These are phyloP conservation scores for Pezicula radicicola DNA, from an alignment of 2,329 filamentous ascomycete genomes.

Conservation along the genomic window DNA sequence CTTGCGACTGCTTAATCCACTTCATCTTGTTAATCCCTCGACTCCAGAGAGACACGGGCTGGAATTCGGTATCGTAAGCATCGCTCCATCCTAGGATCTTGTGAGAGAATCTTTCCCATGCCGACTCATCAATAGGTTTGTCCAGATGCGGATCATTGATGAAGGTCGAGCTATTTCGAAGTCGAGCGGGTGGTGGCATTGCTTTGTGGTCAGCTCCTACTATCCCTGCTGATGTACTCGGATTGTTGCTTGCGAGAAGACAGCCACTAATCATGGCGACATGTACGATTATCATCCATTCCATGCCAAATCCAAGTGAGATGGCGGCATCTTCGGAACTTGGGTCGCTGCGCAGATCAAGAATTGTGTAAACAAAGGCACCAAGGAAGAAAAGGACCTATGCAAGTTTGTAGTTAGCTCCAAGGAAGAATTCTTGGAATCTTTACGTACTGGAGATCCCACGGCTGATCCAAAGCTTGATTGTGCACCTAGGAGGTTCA, in stretches of 20 bases:
- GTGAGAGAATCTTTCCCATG: conserved; percentile 2
- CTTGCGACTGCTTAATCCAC: conserved; percentile 9
- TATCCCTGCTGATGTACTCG: conserved; percentile 11
- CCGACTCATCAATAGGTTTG: not conserved
- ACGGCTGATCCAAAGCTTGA: conserved; percentile 15
- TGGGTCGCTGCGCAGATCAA: conserved; percentile 8
- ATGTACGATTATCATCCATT: conserved; percentile 29
- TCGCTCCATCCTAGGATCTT: conserved; percentile 6
- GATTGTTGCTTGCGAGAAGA: conserved; percentile 29
- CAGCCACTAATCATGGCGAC: conserved; percentile 27
- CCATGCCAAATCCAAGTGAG: conserved; percentile 26
- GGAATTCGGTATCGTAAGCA: conserved; percentile 10
- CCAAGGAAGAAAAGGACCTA: conserved; percentile 16
- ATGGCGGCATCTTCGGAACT: conserved; percentile 24
- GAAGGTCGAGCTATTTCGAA: not conserved
- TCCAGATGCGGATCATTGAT: not conserved
- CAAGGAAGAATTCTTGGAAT: too few species aligned
- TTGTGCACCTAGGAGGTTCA: conserved; percentile 19
- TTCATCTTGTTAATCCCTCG: conserved; percentile 9
- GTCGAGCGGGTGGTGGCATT: not conserved
- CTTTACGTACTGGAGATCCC: conserved; percentile 7
- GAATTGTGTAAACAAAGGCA: conserved; percentile 15
- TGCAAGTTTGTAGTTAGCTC: too few species aligned
- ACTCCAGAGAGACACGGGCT: conserved; percentile 10
- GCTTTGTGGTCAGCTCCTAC: conserved; percentile 7